phyloP scores from a whole-genome alignment of 106 monocot species.

The Dioscorea dumetorum region DNA sequence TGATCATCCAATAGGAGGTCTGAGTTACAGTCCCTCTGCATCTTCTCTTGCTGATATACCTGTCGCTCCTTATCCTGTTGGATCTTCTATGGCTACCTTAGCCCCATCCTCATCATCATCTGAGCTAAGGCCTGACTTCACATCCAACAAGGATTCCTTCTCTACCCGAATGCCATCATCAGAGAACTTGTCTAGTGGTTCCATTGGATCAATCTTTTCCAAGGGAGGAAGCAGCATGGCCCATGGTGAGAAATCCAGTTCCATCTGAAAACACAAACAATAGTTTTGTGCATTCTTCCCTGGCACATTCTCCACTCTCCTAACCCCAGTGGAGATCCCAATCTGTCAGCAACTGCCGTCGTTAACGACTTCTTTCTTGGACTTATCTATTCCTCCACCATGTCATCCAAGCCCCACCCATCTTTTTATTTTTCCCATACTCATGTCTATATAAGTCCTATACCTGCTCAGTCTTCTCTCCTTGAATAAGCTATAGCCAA shows the following conservation, averaged over 20 bases:
- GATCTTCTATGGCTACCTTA: constrained; percentile 42
- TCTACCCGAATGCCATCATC: constrained; percentile 16
- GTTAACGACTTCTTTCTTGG: no score
- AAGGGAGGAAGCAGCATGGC: constrained; percentile 20
- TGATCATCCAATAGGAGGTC: constrained; percentile 64
- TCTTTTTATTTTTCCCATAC: background rate
- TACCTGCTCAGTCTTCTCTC: constrained; percentile 1
- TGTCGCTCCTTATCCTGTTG: constrained; percentile 51
- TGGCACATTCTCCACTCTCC: background rate
- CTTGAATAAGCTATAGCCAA: constrained; percentile 12
- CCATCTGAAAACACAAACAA: constrained; percentile 3
- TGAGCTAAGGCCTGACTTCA: constrained; percentile 41
- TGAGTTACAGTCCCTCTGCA: constrained; percentile 66
- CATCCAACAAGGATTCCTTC: constrained; percentile 29
- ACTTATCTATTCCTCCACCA: constrained; percentile 1
- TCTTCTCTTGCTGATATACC: constrained; percentile 68
- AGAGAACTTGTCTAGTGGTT: constrained; percentile 30
- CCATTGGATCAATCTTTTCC: constrained; percentile 34
- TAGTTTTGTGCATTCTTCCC: no score
- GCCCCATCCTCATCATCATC: constrained; percentile 65
- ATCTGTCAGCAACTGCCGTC: background rate
- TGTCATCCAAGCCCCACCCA: background rate
- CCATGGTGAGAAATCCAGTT: constrained; percentile 15
- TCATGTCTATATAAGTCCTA: background rate
- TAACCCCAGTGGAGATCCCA: background rate